Base-by-base conservation (phyloP, 208 protist species). In the Leishmania gerbilli region DNA sequence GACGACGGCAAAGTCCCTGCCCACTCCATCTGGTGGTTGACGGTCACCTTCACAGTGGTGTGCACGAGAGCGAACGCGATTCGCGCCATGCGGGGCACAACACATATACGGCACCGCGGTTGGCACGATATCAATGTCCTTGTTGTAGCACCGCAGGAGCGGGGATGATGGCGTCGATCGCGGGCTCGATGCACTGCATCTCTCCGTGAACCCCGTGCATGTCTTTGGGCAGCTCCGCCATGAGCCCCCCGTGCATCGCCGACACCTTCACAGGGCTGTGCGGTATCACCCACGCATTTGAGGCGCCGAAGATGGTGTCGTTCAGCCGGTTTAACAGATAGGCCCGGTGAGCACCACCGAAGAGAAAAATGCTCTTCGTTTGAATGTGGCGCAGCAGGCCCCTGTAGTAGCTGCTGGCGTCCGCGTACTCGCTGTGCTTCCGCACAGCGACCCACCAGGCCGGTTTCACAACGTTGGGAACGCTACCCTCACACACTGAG, bases 101-200 rank as follows among this genome's bases (percentile, higher is more conserved):
- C 75, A 83, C 83, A 83, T 80, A 74, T 83, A 80, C 45, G 76
- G 60, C 31, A 80, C 83, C 2, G 80, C 74, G 62, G 83, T 83
- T 15, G 83, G 74, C 58, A 87, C 79, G 56, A 83, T 83, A 69
- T 80, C 83, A 1, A 87, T 62, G 31, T 83, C 83, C n/a, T 40
- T 67, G 47, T 79, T 82, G 76, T 78, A 68, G 58, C 78, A 53
- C 83, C 83, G 76, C 68, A 87, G 45, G 34, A 83, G 79, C 27
- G 69, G 83, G 83, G 7, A 87, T 76, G 60, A 87, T 87, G 68
- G 83, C 79, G 51, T 87, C 83, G 56, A 87, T 79, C 75, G 83
- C 81, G 79, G 80, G 76, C 69, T 83, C 83, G 15, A 87, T 69
- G 40, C 64, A 75, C 69, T 87, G 75, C 79, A 83, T 81, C 49